These are phyloP conservation scores for Panellus pusillus DNA, from an alignment of 768 basidiomycete species.

Conservation along the genomic window DNA sequence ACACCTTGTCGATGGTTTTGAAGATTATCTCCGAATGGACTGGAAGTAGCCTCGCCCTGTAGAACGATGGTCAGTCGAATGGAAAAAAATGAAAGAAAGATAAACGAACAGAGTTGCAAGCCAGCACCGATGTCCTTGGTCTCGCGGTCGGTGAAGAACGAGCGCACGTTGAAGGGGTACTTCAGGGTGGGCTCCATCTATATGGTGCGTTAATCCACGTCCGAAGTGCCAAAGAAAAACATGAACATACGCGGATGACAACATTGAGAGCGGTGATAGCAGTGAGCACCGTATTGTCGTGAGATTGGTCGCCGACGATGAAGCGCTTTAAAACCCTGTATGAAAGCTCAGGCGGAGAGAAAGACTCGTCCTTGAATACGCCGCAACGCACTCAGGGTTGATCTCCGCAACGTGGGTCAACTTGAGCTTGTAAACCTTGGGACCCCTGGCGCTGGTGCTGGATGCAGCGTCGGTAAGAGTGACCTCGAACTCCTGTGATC, in stretches of 20 bases:
- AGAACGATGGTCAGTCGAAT: slow-evolving; percentile 23
- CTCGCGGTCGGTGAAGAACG: slow-evolving; percentile 57
- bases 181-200: slow-evolving; percentile 52
- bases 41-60: slow-evolving; percentile 71
- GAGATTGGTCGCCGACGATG: slow-evolving; percentile 49
- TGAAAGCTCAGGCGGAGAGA: neutral
- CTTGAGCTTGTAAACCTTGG: slow-evolving; percentile 65
- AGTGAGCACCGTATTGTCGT: slow-evolving; percentile 56
- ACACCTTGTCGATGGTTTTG: too few species aligned
- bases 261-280: slow-evolving; percentile 69
- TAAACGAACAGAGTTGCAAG: slow-evolving; percentile 42
- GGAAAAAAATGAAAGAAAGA: neutral
- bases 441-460: slow-evolving; percentile 39
- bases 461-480: slow-evolving; percentile 40
- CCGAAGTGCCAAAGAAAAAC: too few species aligned
- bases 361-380: neutral
- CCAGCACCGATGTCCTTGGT: slow-evolving; percentile 47
- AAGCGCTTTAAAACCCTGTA: slow-evolving; percentile 60
- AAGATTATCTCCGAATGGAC: slow-evolving; percentile 38
- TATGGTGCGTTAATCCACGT: too few species aligned
- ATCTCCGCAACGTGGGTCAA: slow-evolving; percentile 58
- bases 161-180: slow-evolving; percentile 62
- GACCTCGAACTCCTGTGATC: slow-evolving; percentile 67
- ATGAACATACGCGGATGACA: slow-evolving; percentile 43
- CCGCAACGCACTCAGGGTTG: slow-evolving; percentile 41